Percentiles rank a stretch among this genome's conserved stretches.
phyloP scores from a whole-genome alignment of 2,329 filamentous ascomycete species.

The Hypomyces perniciosus region DNA sequence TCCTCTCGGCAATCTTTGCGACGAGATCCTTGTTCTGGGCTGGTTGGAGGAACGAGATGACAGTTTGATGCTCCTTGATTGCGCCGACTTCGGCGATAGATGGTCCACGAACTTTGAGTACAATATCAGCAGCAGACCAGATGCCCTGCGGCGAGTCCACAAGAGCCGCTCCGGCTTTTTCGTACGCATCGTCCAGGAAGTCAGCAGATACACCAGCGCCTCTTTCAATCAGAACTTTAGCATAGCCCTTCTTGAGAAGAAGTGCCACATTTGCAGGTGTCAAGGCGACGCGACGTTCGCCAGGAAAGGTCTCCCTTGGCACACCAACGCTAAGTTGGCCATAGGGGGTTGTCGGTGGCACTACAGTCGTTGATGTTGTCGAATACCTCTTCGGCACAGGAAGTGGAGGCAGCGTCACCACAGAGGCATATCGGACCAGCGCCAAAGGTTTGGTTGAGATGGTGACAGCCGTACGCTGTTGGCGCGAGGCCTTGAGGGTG shows the following conservation, averaged over 20 bases:
- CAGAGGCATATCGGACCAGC: conserved; percentile 35
- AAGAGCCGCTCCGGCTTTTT: conserved; percentile 69
- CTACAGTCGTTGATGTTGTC: conserved; percentile 24
- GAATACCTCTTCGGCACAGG: conserved; percentile 30
- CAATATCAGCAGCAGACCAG: conserved; percentile 69
- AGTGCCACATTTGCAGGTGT: conserved; percentile 78
- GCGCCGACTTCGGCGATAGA: conserved; percentile 62
- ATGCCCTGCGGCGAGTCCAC: conserved; percentile 61
- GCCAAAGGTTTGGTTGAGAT: conserved; percentile 28
- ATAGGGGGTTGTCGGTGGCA: conserved; percentile 55
- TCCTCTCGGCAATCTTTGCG: conserved; percentile 62
- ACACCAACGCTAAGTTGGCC: conserved; percentile 69
- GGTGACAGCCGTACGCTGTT: conserved; percentile 22
- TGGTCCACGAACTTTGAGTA: conserved; percentile 78
- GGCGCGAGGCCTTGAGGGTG: conserved; percentile 23
- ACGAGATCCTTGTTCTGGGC: conserved; percentile 72
- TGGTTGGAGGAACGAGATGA: conserved; percentile 81
- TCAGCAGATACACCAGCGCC: conserved; percentile 74
- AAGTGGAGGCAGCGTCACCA: conserved; percentile 20
- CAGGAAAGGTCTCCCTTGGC: conserved; percentile 69
- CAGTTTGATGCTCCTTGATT: conserved; percentile 62
- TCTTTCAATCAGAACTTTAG: conserved; percentile 68
- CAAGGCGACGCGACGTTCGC: conserved; percentile 77
- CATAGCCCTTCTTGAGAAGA: conserved; percentile 80
- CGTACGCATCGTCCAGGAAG: conserved; percentile 71